phyloP scores from a whole-genome alignment of 202 grass and related monocot species.

The Bolboschoenoplectus hybrid region DNA sequence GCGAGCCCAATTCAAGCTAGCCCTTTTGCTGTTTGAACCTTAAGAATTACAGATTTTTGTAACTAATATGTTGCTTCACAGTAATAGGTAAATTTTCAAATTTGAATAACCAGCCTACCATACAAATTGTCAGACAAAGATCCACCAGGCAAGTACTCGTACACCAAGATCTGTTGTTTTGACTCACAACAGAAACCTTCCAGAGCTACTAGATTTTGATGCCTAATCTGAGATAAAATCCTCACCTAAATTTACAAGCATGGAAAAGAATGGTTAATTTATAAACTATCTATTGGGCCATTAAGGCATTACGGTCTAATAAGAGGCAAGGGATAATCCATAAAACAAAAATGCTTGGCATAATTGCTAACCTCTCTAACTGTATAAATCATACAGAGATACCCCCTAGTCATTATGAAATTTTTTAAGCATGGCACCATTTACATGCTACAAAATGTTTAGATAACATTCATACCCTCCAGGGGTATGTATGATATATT shows the following conservation, averaged over 20 bases:
- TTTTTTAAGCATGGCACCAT: background rate
- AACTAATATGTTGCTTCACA: slow-evolving; percentile 8
- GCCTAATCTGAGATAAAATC: slow-evolving; percentile 47
- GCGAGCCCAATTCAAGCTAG: slow-evolving; percentile 48
- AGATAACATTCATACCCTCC: background rate
- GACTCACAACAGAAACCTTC: slow-evolving; percentile 50
- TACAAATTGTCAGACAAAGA: slow-evolving; percentile 55
- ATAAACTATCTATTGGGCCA: slow-evolving; percentile 10
- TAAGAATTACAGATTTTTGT: slow-evolving; percentile 23
- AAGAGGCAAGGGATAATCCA: background rate
- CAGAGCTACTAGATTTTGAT: slow-evolving; percentile 50
- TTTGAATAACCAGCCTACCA: slow-evolving; percentile 31
- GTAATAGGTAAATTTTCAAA: slow-evolving; percentile 9
- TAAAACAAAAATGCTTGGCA: background rate
- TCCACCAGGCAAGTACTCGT: slow-evolving; percentile 44
- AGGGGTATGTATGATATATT: background rate
- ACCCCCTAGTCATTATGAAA: background rate
- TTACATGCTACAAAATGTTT: background rate
- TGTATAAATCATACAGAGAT: background rate
- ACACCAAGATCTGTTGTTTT: slow-evolving; percentile 48
- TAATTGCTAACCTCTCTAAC: background rate
- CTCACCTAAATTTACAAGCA: slow-evolving; percentile 36
- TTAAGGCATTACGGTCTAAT: background rate
- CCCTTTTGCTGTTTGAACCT: slow-evolving; percentile 51
- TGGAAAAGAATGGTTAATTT: slow-evolving; percentile 1